Evolutionary conservation across 192 early-diverging fungal species (phyloP).

Genomic region (Polychytrium aggregatum): DNA sequence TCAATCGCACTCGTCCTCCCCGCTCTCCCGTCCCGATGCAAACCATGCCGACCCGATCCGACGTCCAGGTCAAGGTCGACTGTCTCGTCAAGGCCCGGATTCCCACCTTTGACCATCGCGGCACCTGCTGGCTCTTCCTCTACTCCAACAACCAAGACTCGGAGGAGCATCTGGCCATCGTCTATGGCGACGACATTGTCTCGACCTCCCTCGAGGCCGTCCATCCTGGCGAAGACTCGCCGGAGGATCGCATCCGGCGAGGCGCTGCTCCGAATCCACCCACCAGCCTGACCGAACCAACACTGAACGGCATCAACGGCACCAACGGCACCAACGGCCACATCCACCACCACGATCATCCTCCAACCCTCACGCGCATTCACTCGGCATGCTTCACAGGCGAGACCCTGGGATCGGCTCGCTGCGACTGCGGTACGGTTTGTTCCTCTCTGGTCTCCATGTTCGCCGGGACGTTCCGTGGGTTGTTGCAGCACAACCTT

Average conservation of each 20-base stretch:
- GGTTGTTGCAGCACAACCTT: no score
- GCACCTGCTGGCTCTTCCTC: conserved; percentile 44
- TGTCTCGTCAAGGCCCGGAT: no score
- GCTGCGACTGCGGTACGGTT: conserved; percentile 98
- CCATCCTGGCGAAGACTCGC: conserved; percentile 58
- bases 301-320: no score
- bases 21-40: no score
- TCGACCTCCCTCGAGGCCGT: conserved; percentile 53
- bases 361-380: conserved; percentile 79
- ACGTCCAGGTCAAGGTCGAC: no score
- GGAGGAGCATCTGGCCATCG: conserved; percentile 90
- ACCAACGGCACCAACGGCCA: conserved; percentile 1
- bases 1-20: no score
- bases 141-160: conserved; percentile 75
- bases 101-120: no score
- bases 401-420: conserved; percentile 77
- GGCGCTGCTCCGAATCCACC: background rate
- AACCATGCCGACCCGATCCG: no score
- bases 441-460: no score
- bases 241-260: conserved; percentile 17
- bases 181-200: conserved; percentile 76
- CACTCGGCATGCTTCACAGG: conserved; percentile 98
- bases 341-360: background rate
- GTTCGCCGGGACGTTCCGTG: no score
- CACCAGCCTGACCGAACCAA: conserved; percentile 6